These are phyloP conservation scores for Yamadazyma mexicana DNA, from an alignment of 1,139 yeast species.

Conservation along the genomic window DNA sequence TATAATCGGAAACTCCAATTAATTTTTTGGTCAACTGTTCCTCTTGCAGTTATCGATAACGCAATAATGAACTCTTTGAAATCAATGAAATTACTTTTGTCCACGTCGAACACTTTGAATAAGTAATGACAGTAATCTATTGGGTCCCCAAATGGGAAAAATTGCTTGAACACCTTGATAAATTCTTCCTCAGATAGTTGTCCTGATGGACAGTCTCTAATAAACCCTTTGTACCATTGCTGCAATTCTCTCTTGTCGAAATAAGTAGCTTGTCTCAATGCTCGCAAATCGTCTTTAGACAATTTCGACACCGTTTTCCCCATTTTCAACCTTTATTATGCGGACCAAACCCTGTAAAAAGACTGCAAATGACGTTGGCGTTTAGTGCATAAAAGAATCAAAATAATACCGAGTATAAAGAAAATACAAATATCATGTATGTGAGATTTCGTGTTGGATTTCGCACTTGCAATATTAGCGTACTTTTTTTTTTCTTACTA, in stretches of 20 bases:
- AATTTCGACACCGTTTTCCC: slow-evolving; percentile 94
- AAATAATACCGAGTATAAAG: no score
- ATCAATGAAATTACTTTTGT: slow-evolving; percentile 78
- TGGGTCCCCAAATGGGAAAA: slow-evolving; percentile 98
- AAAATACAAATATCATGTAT: no score
- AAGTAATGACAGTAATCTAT: slow-evolving; percentile 86
- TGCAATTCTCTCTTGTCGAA: slow-evolving; percentile 93
- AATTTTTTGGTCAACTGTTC: slow-evolving; percentile 81
- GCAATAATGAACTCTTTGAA: slow-evolving; percentile 93
- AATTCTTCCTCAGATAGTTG: slow-evolving; percentile 86
- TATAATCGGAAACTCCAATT: slow-evolving; percentile 86
- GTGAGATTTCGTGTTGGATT: no score
- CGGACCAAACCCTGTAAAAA: no score
- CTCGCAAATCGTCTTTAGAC: slow-evolving; percentile 85
- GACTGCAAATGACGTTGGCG: no score
- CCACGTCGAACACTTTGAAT: slow-evolving; percentile 86
- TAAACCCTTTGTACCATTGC: slow-evolving; percentile 97
- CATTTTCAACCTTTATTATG: slow-evolving; percentile 58
- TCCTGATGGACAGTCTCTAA: slow-evolving; percentile 92
- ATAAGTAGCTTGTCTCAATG: slow-evolving; percentile 81
- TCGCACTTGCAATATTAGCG: no score
- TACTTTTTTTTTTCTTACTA: no score
- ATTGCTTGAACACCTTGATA: slow-evolving; percentile 88
- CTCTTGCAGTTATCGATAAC: slow-evolving; percentile 84
- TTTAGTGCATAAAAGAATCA: neutral